Evolutionary conservation across 257 asterid genomes (phyloP).

Genomic region (Thymus mandschuricus): DNA sequence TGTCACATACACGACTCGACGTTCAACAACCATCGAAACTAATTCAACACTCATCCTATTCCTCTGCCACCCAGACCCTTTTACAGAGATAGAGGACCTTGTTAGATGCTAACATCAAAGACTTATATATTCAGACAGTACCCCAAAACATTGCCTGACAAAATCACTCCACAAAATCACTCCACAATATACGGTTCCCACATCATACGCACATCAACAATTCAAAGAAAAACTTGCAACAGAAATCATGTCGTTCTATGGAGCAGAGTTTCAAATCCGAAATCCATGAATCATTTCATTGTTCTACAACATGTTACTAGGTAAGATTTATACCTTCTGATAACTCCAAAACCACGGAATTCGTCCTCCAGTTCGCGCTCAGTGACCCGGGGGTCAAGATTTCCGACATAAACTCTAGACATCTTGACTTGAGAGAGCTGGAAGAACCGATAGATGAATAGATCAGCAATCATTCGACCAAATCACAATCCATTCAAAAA

Average conservation of each 20-base stretch:
- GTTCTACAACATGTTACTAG: neutral
- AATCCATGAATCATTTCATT: neutral
- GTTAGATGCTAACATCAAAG: too few species aligned
- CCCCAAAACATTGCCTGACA: neutral
- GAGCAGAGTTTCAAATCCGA: neutral
- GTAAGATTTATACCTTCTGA: slow-evolving; percentile 58
- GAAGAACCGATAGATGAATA: slow-evolving; percentile 9
- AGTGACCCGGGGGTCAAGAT: slow-evolving; percentile 82
- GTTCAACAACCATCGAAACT: neutral
- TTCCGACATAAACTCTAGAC: slow-evolving; percentile 82
- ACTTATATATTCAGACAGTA: too few species aligned
- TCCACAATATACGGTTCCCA: too few species aligned
- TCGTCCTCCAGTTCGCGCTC: slow-evolving; percentile 96
- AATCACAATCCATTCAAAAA: neutral
- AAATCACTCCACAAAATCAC: too few species aligned
- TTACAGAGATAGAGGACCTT: neutral
- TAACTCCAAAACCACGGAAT: slow-evolving; percentile 76
- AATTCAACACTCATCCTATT: neutral
- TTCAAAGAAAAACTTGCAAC: neutral
- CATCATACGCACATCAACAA: too few species aligned
- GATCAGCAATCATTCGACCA: neutral
- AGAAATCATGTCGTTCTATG: neutral
- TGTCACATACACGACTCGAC: neutral
- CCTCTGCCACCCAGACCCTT: neutral
- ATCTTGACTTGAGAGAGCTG: slow-evolving; percentile 44